Base-by-base conservation (phyloP, 2,329 filamentous ascomycete species). In the Magnaporthiopsis incrustans region DNA sequence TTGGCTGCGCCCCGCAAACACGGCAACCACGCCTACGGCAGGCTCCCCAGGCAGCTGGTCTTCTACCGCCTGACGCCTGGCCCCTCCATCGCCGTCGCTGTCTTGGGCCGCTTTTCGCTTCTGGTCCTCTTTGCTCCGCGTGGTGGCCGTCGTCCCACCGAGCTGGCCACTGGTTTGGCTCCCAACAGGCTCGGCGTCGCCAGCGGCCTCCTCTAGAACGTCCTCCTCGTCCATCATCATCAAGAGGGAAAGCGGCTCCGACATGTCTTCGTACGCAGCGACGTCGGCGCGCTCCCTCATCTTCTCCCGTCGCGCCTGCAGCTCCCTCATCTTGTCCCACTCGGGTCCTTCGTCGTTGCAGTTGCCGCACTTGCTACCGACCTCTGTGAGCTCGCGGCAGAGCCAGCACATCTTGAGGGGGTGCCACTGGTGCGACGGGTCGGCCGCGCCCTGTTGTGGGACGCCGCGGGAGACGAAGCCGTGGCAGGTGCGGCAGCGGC, bases 401-500 rank as follows among this genome's bases (percentile, higher is more conserved):
- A n/a, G 3, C 26, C n/a, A 35, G 32, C 61, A 63, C 53, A 25
- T 7, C 53, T 14, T 18, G 50, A 53, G 53, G 26, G 14, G 30
- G 7, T 14, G 61, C 11, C 44, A 32, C 50, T 15, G 27, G n/a
- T 27, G 44, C 1, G 57, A 18, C 50, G n/a, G 18, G n/a, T 27
- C 61, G 11, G 18, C 12, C 50, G 27, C 22, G 18, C n/a, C 27
- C 14, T 56, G 18, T 27, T 38, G 14, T 14, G 6, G 14, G 7
- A 15, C 11, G 30, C 35, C 35, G 3, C 35, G 30, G 33, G 2
- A 11, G 30, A 63, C 15, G 18, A 30, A 15, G 5, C 4, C 14
- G 50, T 18, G 26, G 53, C 61, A 63, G 33, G 61, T 22, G 30
- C 15, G 57, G 61, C 61, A 63, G 61, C 61, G 61, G 22, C 56